These are phyloP conservation scores for Sextonia rubra DNA, from an alignment of 164 flowering plant species.

Conservation along the genomic window DNA sequence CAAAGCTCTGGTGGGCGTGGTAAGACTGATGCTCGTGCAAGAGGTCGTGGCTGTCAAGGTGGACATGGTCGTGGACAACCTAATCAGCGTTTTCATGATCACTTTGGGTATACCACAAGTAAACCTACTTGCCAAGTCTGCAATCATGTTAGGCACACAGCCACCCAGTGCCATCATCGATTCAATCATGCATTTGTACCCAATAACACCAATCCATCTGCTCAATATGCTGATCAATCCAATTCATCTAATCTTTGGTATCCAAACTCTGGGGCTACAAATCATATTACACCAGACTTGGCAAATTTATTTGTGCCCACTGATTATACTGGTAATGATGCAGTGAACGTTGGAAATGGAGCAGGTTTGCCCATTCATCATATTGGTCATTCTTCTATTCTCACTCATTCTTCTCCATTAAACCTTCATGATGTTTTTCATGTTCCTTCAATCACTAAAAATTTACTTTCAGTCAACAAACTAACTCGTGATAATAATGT, in stretches of 20 bases:
- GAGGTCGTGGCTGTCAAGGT: not conserved
- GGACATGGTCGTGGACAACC: not conserved
- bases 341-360: slow-evolving; percentile 1
- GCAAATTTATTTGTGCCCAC: not conserved
- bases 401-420: too few species aligned
- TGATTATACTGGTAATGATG: not conserved
- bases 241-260: not conserved
- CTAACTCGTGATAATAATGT: not conserved
- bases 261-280: not conserved
- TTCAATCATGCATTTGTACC: too few species aligned
- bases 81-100: not conserved
- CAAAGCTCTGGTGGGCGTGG: too few species aligned
- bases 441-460: not conserved
- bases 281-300: not conserved
- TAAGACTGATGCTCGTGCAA: not conserved
- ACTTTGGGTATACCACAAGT: too few species aligned
- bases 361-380: slow-evolving; percentile 1
- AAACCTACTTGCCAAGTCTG: too few species aligned
- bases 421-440: not conserved
- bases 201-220: too few species aligned
- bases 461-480: not conserved
- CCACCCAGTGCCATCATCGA: too few species aligned
- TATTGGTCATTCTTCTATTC: not conserved
- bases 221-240: too few species aligned
- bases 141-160: too few species aligned